Evolutionary conservation across 23 red algal species (phyloP), one percentile per base, ranked within the genome.

Genomic region (Pyropia yezoensis): DNA sequence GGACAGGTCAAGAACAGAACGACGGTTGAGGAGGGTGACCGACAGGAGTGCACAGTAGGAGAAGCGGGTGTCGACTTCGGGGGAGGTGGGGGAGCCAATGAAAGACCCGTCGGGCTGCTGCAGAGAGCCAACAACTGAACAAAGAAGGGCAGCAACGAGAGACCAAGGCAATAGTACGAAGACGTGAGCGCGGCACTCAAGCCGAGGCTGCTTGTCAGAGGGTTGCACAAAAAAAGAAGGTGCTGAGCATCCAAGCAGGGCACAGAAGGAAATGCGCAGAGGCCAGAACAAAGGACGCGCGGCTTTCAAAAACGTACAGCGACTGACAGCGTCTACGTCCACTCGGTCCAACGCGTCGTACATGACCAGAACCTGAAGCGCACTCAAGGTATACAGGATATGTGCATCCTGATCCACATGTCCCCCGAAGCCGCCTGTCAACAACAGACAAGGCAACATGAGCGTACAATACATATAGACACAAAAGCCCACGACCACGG

Each of bases 21-120:
- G 27, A 5, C 69, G 24, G 17, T 53, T n/a, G 45, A 97, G 54
- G 27, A 97, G 78, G 24, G 39, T 24, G 17, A 80, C 53, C 14
- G 51, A 73, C 24, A 97, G 67, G 24, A 89, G 39, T 15, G 79
- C 93, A 22, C 73, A 78, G 65, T 90, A 97, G 60, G 59, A 76
- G 83, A 97, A 97, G 7, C 93, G 85, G 14, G 80, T 90, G 56
- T 97, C 93, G 54, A 97, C 66, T 62, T 97, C 93, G 9, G 39
- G 39, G 53, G 85, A 86, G 78, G 79, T 91, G 28, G 59, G 58
- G 59, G 90, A 86, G n/a, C 93, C 93, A 0, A 61, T 59, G 74
- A 97, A 97, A n/a, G 85, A 87, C 18, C 93, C 93, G 58, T 90
- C 84, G 20, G 61, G 5, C 50, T 63, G 61, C 66, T 97, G 93